Percentiles rank a stretch among this genome's conserved stretches.
These are phyloP conservation scores for Suhomyces taliae DNA, from an alignment of 1,139 yeast species.

Conservation along the genomic window DNA sequence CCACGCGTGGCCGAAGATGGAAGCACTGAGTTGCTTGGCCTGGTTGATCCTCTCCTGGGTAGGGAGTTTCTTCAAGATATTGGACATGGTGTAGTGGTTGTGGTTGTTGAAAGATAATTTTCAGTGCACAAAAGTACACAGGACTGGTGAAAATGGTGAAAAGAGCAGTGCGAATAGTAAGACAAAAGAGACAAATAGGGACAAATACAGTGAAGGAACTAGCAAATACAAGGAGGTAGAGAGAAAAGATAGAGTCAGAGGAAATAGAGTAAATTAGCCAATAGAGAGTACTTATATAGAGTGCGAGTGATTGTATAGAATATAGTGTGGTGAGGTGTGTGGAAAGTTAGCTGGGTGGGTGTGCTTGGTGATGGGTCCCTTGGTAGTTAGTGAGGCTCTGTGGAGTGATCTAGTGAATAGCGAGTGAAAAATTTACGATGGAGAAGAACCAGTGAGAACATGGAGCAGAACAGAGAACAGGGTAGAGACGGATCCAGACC, in stretches of 20 bases:
- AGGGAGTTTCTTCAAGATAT: conserved; percentile 22
- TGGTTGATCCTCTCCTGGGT: conserved; percentile 50
- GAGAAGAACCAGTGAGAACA: no score
- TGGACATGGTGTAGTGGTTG: conserved; percentile 12
- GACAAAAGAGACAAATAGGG: not conserved
- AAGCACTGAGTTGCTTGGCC: conserved; percentile 57
- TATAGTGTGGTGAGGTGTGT: no score
- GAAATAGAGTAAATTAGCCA: not conserved
- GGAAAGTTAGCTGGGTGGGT: no score
- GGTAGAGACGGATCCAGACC: no score
- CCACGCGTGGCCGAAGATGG: conserved; percentile 51
- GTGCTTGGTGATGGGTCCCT: no score
- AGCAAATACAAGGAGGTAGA: not conserved
- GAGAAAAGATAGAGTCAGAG: not conserved
- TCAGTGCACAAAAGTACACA: not conserved
- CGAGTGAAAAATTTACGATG: no score
- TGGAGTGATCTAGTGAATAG: no score
- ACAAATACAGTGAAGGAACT: not conserved
- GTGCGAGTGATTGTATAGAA: no score
- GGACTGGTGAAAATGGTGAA: not conserved
- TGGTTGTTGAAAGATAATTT: not conserved
- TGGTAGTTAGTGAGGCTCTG: no score
- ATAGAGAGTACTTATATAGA: no score
- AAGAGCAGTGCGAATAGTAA: not conserved
- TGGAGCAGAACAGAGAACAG: no score